A percentile compares a stretch with the other conserved stretches of the same genome.
Conservation (phyloP, 352 stramenopile species). For the Phytophthora pluvialis region DNA sequence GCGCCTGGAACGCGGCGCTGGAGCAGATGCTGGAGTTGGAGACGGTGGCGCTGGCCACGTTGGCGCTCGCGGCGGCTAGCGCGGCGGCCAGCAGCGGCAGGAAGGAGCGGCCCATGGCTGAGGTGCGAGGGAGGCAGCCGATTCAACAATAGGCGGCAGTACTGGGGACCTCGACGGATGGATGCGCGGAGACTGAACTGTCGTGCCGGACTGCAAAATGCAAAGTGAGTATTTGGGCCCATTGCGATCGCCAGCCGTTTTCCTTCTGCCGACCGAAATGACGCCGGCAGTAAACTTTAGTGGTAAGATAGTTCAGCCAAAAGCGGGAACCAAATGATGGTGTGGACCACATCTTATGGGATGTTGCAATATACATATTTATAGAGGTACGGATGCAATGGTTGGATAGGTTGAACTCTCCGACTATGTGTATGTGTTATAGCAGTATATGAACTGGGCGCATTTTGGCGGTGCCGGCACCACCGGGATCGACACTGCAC, state of each 20-base stretch:
- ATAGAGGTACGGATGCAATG: background rate
- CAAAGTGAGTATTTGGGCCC: conserved; percentile 40
- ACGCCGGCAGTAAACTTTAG: conserved; percentile 9
- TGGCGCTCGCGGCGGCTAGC: conserved; percentile 4
- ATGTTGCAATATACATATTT: background rate
- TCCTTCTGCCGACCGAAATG: conserved; percentile 17
- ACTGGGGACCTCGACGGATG: conserved; percentile 9
- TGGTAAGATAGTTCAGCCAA: conserved; percentile 17
- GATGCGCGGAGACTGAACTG: conserved; percentile 2
- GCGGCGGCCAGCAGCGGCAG: conserved; percentile 23
- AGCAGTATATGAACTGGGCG: background rate
- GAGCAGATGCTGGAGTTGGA: conserved; percentile 50
- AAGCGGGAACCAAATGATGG: background rate
- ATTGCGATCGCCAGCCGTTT: background rate
- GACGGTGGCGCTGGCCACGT: conserved; percentile 25
- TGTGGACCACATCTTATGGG: background rate
- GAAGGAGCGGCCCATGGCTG: conserved; percentile 14
- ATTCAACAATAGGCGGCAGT: conserved; percentile 30
- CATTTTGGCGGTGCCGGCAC: background rate
- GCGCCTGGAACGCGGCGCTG: conserved; percentile 57
- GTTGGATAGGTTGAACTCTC: too few species aligned
- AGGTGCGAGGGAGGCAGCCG: conserved; percentile 9
- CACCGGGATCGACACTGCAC: too few species aligned
- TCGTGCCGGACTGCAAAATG: conserved; percentile 24
- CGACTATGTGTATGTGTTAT: background rate